Evolutionary conservation across 148 eudicot genomes (phyloP).

Genomic region (Nepenthes gracilis): DNA sequence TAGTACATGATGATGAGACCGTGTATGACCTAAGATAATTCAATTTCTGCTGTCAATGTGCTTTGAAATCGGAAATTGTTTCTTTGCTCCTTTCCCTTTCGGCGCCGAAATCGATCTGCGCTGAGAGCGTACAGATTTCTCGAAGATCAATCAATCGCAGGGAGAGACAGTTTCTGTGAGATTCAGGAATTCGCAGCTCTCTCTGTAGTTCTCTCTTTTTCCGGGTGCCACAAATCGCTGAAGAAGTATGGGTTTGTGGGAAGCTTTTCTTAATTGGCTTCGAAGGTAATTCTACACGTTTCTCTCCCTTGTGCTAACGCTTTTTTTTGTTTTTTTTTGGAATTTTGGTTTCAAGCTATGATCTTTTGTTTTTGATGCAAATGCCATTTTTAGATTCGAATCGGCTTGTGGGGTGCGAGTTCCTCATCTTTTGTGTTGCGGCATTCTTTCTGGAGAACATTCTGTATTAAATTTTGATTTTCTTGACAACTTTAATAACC

Average conservation of each 20-base stretch:
- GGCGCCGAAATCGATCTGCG: background rate
- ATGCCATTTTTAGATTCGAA: too few species aligned
- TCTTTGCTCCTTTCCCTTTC: background rate
- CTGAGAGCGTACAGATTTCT: background rate
- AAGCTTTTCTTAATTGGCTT: conserved; percentile 63
- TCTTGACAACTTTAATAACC: too few species aligned
- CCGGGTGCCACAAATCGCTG: background rate
- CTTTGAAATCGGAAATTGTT: too few species aligned
- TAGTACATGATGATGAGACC: too few species aligned
- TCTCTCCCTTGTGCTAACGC: conserved; percentile 1
- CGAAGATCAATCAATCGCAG: background rate
- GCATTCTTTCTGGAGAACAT: too few species aligned
- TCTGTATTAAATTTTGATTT: too few species aligned
- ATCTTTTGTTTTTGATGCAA: too few species aligned
- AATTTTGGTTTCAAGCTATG: background rate
- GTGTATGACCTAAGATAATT: too few species aligned
- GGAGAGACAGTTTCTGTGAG: background rate
- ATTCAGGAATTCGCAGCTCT: conserved; percentile 9
- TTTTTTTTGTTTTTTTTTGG: background rate
- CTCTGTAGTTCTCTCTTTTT: conserved; percentile 14
- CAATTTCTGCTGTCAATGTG: too few species aligned
- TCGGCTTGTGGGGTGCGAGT: too few species aligned
- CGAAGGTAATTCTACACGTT: conserved; percentile 27
- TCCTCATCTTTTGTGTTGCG: too few species aligned
- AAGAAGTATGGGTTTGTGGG: conserved; percentile 45